Evolutionary conservation across 805 yeast species (phyloP), one percentile per base, ranked within the genome.

Genomic region (Candida corydali): DNA sequence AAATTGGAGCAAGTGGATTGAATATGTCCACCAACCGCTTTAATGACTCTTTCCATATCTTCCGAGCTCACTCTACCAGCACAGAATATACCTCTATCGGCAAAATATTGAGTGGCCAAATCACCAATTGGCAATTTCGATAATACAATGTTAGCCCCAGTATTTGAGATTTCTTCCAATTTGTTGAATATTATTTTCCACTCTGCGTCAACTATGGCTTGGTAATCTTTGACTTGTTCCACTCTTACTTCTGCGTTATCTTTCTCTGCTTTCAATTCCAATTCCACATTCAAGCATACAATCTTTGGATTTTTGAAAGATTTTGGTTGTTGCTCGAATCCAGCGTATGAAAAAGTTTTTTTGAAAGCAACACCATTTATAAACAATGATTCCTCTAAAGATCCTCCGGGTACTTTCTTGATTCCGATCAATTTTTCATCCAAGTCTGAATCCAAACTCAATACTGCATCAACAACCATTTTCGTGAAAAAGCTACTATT

Each of bases 231-330:
- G 38, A 93, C 97, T 59, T 88, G 83, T 52, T 86, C 94, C 34
- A 93, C 93, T 49, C 98, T 78, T 23, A 93, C 98, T 70, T 93
- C 98, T 8, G 98, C 98, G 57, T 93, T 93, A 61, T 93, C 98
- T 69, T 88, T 91, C 68, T 93, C 98, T 1, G 98, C 98, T 67
- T 93, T 93, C 56, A 93, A 77, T 68, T 93, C 98, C 49, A 93
- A 74, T 61, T 93, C 98, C 27, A 93, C 89, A 55, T 93, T 93
- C 54, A 93, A 72, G 50, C 81, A 77, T 39, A 93, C 68, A 45
- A 93, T 78, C 61, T 82, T 86, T 32, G 98, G 96, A 59, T 86
- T 70, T 14, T 52, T 51, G 58, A 93, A 87, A 36, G 59, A 63
- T 63, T 93, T 93, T 35, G 98, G 98, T 64, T 93, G 98, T 69